Evolutionary conservation across 768 basidiomycete species (phyloP).

Genomic region (Lenzites betulinus): DNA sequence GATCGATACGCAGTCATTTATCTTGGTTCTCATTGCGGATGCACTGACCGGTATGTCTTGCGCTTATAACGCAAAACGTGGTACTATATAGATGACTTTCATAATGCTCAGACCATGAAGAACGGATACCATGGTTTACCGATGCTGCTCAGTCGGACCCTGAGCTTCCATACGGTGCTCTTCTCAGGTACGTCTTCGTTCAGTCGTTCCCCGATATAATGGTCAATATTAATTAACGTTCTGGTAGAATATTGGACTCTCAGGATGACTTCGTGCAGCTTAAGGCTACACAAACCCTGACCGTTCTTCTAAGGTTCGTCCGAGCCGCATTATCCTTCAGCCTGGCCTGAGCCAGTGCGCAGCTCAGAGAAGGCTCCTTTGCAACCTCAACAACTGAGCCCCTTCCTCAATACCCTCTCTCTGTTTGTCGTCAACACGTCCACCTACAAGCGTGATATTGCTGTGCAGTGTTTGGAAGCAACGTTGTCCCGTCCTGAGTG

Average conservation of each 20-base stretch:
- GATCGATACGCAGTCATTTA: slow-evolving; percentile 85
- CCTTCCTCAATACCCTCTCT: slow-evolving; percentile 35
- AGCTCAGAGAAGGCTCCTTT: slow-evolving; percentile 33
- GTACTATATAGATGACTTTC: neutral
- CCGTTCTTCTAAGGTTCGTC: slow-evolving; percentile 75
- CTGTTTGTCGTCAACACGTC: slow-evolving; percentile 41
- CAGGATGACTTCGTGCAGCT: slow-evolving; percentile 96
- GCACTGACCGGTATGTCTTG: slow-evolving; percentile 68
- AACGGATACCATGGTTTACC: slow-evolving; percentile 78
- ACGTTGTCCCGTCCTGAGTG: slow-evolving; percentile 80
- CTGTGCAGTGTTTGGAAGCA: slow-evolving; percentile 88
- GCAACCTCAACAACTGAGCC: slow-evolving; percentile 35
- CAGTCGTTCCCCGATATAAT: neutral
- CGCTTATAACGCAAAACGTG: neutral
- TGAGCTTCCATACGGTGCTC: slow-evolving; percentile 77
- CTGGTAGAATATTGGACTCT: slow-evolving; percentile 73
- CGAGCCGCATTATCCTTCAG: neutral
- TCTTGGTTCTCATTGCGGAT: slow-evolving; percentile 87
- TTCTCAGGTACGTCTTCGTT: slow-evolving; percentile 58
- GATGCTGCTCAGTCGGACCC: slow-evolving; percentile 63
- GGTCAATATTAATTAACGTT: too few species aligned
- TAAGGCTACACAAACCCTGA: slow-evolving; percentile 85
- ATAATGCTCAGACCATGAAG: slow-evolving; percentile 72
- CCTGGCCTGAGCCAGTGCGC: neutral
- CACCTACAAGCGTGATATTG: slow-evolving; percentile 79